A percentile compares a stretch with the other conserved stretches of the same genome.
These are phyloP conservation scores for Vinca minor DNA, from an alignment of 257 asterid species.

Conservation along the genomic window DNA sequence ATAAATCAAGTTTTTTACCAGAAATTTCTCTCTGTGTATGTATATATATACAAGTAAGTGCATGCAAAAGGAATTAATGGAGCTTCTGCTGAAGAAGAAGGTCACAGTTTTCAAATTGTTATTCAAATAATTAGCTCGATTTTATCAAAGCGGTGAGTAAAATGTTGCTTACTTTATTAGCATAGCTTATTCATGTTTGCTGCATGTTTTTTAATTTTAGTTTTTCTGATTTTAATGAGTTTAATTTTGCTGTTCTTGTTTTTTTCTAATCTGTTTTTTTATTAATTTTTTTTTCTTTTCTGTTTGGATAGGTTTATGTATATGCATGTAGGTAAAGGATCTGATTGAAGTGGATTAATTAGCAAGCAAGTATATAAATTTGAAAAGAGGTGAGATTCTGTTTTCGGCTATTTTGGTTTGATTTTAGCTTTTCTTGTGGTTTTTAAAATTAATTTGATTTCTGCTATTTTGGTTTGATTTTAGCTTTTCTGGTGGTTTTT, in stretches of 20 bases:
- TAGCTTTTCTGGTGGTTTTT: too few species aligned
- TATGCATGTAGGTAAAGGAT: slow-evolving; percentile 1
- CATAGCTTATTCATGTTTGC: background rate
- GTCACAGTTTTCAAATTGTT: too few species aligned
- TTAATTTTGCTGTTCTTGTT: background rate
- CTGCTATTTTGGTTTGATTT: slow-evolving; percentile 1
- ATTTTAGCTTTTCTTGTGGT: too few species aligned
- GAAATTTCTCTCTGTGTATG: too few species aligned
- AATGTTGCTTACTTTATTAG: too few species aligned
- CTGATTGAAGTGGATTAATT: background rate
- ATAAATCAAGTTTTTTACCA: slow-evolving; percentile 10
- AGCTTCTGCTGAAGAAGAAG: slow-evolving; percentile 20
- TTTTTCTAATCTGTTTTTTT: background rate
- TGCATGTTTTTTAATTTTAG: slow-evolving; percentile 11
- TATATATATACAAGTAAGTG: background rate
- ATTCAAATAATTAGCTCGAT: slow-evolving; percentile 1
- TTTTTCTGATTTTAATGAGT: too few species aligned
- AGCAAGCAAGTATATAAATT: background rate
- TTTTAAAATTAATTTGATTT: too few species aligned
- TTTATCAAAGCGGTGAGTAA: slow-evolving; percentile 14
- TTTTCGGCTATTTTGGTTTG: too few species aligned
- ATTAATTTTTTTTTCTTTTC: background rate
- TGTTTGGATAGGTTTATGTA: background rate
- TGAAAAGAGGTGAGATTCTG: slow-evolving; percentile 5
- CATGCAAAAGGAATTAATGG: slow-evolving; percentile 9